Percentiles rank a stretch among this genome's conserved stretches.
Conservation (phyloP, 2,329 filamentous ascomycete genomes). For the Aspergillus sp. region DNA sequence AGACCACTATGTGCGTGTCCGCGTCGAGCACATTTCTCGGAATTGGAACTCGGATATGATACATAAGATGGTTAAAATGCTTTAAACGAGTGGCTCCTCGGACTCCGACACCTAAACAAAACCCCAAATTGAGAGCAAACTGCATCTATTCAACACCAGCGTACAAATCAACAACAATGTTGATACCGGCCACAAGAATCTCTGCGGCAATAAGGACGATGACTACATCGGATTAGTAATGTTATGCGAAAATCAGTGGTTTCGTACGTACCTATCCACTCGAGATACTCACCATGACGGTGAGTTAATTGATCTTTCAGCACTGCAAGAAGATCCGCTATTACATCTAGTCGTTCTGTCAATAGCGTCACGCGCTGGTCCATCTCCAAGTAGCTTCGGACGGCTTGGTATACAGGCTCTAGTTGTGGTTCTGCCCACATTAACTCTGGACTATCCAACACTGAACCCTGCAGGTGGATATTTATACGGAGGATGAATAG, state of each 20-base stretch:
- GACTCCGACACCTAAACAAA: neutral
- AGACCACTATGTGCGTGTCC: neutral
- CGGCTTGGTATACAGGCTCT: conserved; percentile 93
- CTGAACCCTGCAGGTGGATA: conserved; percentile 94
- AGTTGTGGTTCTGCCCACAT: conserved; percentile 99
- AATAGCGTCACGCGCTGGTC: conserved; percentile 88
- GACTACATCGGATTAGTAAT: conserved; percentile 53
- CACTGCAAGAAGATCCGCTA: conserved; percentile 88
- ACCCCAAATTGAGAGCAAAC: neutral
- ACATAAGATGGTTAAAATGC: neutral
- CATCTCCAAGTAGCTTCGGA: conserved; percentile 95
- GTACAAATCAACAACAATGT: conserved; percentile 92
- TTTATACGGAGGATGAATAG: conserved; percentile 97
- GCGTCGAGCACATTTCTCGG: neutral
- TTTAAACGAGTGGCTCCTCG: neutral
- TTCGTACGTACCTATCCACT: conserved; percentile 74
- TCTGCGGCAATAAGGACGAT: conserved; percentile 95
- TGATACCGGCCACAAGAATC: conserved; percentile 87
- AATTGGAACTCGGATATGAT: neutral
- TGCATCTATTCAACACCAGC: conserved; percentile 58
- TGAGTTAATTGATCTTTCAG: conserved; percentile 94
- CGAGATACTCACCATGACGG: conserved; percentile 83
- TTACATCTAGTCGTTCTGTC: conserved; percentile 87
- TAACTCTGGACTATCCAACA: conserved; percentile 92
- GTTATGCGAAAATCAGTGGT: neutral